Evolutionary conservation across 192 early-diverging fungal species (phyloP), one percentile per base, ranked within the genome.

Genomic region (Funneliformis geosporum): DNA sequence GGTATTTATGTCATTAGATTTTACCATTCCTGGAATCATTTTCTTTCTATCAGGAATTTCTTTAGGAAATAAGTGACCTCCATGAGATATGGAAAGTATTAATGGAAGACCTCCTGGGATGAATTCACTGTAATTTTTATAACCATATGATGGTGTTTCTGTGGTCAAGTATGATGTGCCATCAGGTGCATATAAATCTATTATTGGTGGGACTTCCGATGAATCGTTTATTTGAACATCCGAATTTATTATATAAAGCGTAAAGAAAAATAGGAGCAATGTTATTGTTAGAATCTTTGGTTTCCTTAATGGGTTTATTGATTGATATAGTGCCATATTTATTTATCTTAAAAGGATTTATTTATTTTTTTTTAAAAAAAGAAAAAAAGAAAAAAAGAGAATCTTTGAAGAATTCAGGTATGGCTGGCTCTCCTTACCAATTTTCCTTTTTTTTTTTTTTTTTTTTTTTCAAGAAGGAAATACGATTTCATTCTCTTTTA

Each of bases 1-100:
- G 7, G 65, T 67, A 18, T 67, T 67, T 67, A 67, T 67, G 6
- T 67, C 65, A 67, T 67, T 67, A 16, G 65, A 67, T 12, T 33
- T 67, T 16, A 67, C 16, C 14, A 27, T 39, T 14, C 38, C 38
- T 1, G 65, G 65, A 67, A 18, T 33, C 8, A 2, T 67, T 67
- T 67, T 12, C 25, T 67, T 39, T 6, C 65, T 27, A 33, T 27
- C 38, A 39, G 65, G 65, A 27, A 67, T 39, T 11, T 67, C 65
- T 21, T 27, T 21, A 0, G 65, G 65, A 39, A 67, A 67, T 4
- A 67, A 33, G 21, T 67, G 65, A 27, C 65, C 65, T 39, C 65
- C 65, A 7, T 67, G 65, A 39, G 65, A 12, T 18, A 67, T 39
- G 12, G 65, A 67, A 39, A 67, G 10, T 27, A 67, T 67, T 39